Evolutionary conservation across 2,329 filamentous ascomycete species (phyloP).

Genomic region (Pyrenophora seminiperda): DNA sequence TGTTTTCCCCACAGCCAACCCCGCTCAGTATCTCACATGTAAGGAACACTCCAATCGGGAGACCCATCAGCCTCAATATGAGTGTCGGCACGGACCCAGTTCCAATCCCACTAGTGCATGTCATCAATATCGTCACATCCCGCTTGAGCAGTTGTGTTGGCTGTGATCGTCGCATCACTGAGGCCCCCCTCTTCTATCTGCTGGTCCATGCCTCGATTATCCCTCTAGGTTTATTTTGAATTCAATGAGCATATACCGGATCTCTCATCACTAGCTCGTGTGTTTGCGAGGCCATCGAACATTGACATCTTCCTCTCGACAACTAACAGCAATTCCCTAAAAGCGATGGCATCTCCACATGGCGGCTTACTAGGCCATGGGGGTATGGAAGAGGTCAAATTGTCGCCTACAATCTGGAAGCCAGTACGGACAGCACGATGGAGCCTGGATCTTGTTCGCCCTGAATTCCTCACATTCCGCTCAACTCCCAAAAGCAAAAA

Average conservation of each 20-base stretch:
- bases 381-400: slow-evolving; percentile 30
- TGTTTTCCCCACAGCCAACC: slow-evolving; percentile 10
- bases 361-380: slow-evolving; percentile 37
- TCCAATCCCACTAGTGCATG: neutral
- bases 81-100: neutral
- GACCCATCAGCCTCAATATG: slow-evolving; percentile 4
- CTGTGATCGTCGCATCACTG: neutral
- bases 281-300: neutral
- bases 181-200: neutral
- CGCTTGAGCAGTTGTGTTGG: neutral
- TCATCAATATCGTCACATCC: neutral
- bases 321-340: slow-evolving; percentile 1
- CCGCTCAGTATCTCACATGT: slow-evolving; percentile 12
- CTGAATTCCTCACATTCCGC: slow-evolving; percentile 36
- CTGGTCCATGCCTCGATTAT: too few relatives aligned
- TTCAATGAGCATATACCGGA: neutral
- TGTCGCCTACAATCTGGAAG: slow-evolving; percentile 35
- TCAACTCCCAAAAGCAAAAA: slow-evolving; percentile 26
- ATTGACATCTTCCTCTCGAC: neutral
- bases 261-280: neutral
- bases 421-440: slow-evolving; percentile 33
- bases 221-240: neutral
- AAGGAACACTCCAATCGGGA: slow-evolving; percentile 18
- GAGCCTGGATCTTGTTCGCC: slow-evolving; percentile 40
- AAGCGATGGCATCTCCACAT: slow-evolving; percentile 35